Percentiles rank a stretch among this genome's conserved stretches.
These are phyloP conservation scores for Aspergillus incahuasiensis DNA, from an alignment of 495 filamentous ascomycete species.

Conservation along the genomic window DNA sequence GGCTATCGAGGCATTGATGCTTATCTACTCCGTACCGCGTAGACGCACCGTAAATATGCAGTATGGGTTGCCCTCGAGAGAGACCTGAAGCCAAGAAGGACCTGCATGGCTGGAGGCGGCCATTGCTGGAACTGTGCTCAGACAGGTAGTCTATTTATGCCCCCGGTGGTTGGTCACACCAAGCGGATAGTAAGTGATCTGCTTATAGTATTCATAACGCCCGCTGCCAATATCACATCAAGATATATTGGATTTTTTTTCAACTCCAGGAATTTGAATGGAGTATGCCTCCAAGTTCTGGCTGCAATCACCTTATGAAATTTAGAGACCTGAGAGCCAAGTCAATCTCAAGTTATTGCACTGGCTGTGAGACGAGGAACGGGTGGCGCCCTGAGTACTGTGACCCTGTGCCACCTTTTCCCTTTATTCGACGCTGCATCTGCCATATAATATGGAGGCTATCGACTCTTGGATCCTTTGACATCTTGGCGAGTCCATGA, in stretches of 20 bases:
- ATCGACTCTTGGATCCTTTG: background rate
- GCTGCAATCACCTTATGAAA: background rate
- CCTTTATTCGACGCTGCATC: background rate
- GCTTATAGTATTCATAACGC: background rate
- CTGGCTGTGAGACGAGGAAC: background rate
- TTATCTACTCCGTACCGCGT: slow-evolving; percentile 15
- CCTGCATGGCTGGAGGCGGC: background rate
- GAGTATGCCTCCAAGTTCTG: background rate
- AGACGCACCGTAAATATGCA: no score
- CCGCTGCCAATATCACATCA: background rate
- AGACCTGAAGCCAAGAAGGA: background rate
- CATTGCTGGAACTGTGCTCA: background rate
- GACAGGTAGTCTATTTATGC: slow-evolving; percentile 4
- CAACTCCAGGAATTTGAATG: no score
- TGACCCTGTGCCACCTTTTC: background rate
- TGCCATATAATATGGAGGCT: background rate
- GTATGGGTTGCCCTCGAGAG: background rate
- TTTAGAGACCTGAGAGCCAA: background rate
- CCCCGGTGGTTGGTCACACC: background rate
- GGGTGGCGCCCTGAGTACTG: background rate
- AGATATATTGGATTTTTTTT: background rate
- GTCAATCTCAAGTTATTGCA: background rate
- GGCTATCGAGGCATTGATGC: slow-evolving; percentile 1
- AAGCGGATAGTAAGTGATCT: background rate
- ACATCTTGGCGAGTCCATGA: background rate